Conservation (phyloP, 495 filamentous ascomycete species). For the Talaromyces wortmannii region DNA sequence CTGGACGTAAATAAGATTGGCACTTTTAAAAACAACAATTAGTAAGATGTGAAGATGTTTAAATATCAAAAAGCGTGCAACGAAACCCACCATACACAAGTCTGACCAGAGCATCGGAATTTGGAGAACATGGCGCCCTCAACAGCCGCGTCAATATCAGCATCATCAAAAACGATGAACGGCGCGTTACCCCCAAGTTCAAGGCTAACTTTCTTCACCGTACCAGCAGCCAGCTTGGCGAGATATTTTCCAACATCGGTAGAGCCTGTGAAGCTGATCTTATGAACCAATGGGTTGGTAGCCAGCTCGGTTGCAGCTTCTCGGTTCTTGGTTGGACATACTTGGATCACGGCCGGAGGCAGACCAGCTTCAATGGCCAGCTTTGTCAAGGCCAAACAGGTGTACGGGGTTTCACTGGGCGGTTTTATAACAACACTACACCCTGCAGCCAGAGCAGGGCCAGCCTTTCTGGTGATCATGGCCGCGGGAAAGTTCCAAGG, state of each 20-base stretch:
- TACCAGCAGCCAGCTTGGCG: slow-evolving; percentile 42
- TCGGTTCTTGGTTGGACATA: slow-evolving; percentile 15
- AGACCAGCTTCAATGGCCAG: slow-evolving; percentile 54
- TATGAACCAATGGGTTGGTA: slow-evolving; percentile 21
- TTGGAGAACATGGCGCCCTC: slow-evolving; percentile 70
- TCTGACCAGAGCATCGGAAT: slow-evolving; percentile 84
- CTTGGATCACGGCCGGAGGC: slow-evolving; percentile 9
- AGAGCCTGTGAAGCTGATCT: slow-evolving; percentile 42
- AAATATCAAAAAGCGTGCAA: slow-evolving; percentile 3
- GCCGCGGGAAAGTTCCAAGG: slow-evolving; percentile 87
- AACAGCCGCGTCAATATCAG: slow-evolving; percentile 70
- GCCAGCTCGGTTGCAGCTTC: slow-evolving; percentile 20
- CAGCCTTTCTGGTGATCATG: slow-evolving; percentile 84
- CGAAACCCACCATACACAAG: slow-evolving; percentile 77
- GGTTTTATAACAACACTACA: slow-evolving; percentile 85
- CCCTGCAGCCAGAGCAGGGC: slow-evolving; percentile 71
- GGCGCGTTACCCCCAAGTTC: slow-evolving; percentile 89
- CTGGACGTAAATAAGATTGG: slow-evolving; percentile 82
- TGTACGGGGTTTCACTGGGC: slow-evolving; percentile 81
- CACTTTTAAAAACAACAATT: slow-evolving; percentile 57
- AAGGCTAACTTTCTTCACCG: slow-evolving; percentile 78
- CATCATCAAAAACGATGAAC: slow-evolving; percentile 89
- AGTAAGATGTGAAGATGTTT: slow-evolving; percentile 39
- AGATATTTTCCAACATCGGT: slow-evolving; percentile 20
- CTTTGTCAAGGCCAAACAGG: slow-evolving; percentile 73